These are phyloP conservation scores for Xylaria longipes DNA, from an alignment of 495 filamentous ascomycete genomes.

Conservation along the genomic window DNA sequence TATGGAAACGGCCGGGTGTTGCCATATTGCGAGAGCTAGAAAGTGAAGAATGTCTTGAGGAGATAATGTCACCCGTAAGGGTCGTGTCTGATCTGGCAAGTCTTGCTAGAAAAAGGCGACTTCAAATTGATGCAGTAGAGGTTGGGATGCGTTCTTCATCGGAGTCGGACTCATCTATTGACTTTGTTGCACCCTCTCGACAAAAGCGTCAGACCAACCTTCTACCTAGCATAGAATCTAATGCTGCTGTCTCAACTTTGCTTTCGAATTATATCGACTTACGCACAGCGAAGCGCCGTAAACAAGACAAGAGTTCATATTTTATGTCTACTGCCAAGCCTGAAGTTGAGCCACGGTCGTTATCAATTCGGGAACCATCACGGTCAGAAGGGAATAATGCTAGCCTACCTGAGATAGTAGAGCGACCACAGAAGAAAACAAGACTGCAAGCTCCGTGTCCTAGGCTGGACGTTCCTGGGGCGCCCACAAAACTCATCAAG, in stretches of 20 bases:
- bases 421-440: not conserved
- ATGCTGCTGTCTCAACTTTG: conserved; percentile 31
- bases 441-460: conserved; percentile 30
- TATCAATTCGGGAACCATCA: not conserved
- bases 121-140: conserved; percentile 13
- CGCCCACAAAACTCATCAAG: conserved; percentile 36
- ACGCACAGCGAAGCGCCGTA: conserved; percentile 36
- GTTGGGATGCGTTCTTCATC: not conserved
- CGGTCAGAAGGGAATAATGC: not conserved
- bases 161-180: conserved; percentile 15
- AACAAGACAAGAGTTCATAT: conserved; percentile 32
- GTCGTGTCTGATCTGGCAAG: conserved; percentile 21
- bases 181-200: conserved; percentile 13
- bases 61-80: conserved; percentile 38
- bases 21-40: conserved; percentile 56
- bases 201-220: conserved; percentile 18
- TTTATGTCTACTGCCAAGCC: conserved; percentile 20
- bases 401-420: not conserved
- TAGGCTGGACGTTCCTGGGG: not conserved
- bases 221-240: conserved; percentile 30
- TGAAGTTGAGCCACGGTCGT: not conserved
- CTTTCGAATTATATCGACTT: conserved; percentile 39
- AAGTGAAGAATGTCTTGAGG: conserved; percentile 55
- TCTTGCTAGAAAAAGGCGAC: conserved; percentile 33
- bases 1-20: conserved; percentile 61